Evolutionary conservation across 2,329 filamentous ascomycete genomes (phyloP).

Genomic region (Neopestalotiopsis clavispora): DNA sequence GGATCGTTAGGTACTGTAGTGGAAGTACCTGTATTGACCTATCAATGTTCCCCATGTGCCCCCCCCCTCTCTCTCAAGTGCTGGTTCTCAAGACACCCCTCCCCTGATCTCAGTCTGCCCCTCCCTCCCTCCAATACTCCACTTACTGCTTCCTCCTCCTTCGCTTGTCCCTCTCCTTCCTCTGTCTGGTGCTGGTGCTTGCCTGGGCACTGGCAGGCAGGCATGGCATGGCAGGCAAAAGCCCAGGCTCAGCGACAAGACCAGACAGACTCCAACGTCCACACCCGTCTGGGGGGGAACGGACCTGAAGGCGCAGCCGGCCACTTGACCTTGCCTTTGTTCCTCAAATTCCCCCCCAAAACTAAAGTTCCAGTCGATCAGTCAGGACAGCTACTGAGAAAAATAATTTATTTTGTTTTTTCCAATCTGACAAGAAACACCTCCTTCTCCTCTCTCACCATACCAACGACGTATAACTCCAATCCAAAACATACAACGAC

Average conservation of each 20-base stretch:
- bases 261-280: slow-evolving; percentile 6
- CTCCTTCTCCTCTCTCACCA: slow-evolving; percentile 2
- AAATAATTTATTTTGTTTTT: slow-evolving; percentile 19
- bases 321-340: slow-evolving; percentile 19
- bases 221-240: neutral
- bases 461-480: neutral
- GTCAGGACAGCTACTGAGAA: slow-evolving; percentile 8
- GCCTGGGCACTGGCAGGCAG: neutral
- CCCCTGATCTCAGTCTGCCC: neutral
- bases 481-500: neutral
- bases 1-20: too few relatives aligned
- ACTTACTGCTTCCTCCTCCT: slow-evolving; percentile 1
- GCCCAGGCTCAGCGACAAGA: neutral
- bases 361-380: slow-evolving; percentile 10
- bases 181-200: neutral
- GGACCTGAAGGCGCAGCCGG: slow-evolving; percentile 18
- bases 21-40: too few relatives aligned
- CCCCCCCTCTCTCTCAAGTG: neutral
- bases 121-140: neutral
- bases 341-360: neutral
- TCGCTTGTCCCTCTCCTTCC: slow-evolving; percentile 14
- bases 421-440: slow-evolving; percentile 9
- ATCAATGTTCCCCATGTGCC: neutral
- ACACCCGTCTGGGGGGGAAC: neutral
- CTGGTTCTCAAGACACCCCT: neutral